Base-by-base conservation (phyloP, 2,329 filamentous ascomycete species). In the Diaporthe longicolla region DNA sequence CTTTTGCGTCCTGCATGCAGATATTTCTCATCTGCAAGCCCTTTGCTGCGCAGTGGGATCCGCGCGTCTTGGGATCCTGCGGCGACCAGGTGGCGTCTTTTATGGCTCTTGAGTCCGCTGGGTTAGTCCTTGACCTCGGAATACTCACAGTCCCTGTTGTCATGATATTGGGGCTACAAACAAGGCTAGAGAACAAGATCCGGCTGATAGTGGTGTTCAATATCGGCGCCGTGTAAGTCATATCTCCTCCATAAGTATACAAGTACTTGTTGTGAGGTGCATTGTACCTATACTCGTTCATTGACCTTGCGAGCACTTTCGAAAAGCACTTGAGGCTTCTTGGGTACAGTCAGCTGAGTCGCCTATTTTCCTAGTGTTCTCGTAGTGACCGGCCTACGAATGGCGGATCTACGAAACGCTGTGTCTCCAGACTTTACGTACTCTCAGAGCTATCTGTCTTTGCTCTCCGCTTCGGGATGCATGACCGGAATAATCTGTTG, bases 21-120 rank as follows among this genome's bases (percentile, higher is more conserved):
- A 59, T 68, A 7, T 71, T 71, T 10, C 50, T 68, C 3, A 68
- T 71, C 11, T 71, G 72, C 19, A 26, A 9, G 40, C 68, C 72
- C 2, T 74, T 71, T 40, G 50, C 68, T 6, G 66, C 68, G 4
- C 72, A 74, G n/a, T 74, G 68, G 72, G 59, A 74, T 26, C 58
- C 68, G 15, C 68, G 17, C 4, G 24, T 66, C 19, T 5, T 74
- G 7, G 72, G 68, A 1, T 7, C 52, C 1, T 74, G 72, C 43
- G 72, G 72, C 9, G 72, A 68, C 32, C 68, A 74, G 43, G 19
- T 74, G 2, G 4, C 32, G 1, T 71, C 72, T 4, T 74, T 74
- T 13, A 59, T 63, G 19, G 21, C 32, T 17, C 15, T 71, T 0
- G 68, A 71, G 52, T 45, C 43, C 1, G n/a, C 55, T 4, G 72